Base-by-base conservation (phyloP, 805 yeast genomes). In the Pichia rugopelliculosa region DNA sequence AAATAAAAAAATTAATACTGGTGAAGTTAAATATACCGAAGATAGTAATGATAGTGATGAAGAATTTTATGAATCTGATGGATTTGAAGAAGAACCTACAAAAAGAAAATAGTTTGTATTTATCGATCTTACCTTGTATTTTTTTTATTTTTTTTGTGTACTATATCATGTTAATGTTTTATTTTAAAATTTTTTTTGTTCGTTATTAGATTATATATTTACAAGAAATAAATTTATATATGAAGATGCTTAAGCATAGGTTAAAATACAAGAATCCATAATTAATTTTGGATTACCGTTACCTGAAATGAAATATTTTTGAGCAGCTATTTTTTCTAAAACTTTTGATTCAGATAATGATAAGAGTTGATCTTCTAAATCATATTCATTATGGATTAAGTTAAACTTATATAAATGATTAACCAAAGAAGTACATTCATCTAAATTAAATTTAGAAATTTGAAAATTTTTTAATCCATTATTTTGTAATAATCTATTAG, bases 231-330 rank as follows among this genome's bases (percentile, higher is more conserved):
- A 30, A 15, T 30, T 30, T 30, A n/a, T 26, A 23, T 20, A 44
- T 25, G 23, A 2, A 24, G 17, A 12, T 3, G 12, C 22, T 50
- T 51, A 65, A 44, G 61, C 61, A 51, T 65, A 68, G 24, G 59
- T 54, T 43, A 70, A 47, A 36, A 69, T 58, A 53, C 73, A 70
- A 17, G 72, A 59, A 47, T 70, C 73, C 46, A 76, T 55, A 33
- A 80, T 59, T 44, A 71, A 73, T 49, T 75, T 68, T 41, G 87
- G 82, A 57, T 81, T 82, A 55, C 89, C 89, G 57, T 77, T 79
- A 33, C 87, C 87, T 52, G 79, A 72, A 34, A 76, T 46, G 38
- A 79, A 66, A 58, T 75, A 80, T 58, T 75, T 76, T 55, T 77
- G 75, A 27, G 71, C 65, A 1, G 69, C 62, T 43, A 77, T 59